phyloP scores from a whole-genome alignment of 441 rosid genomes.

The Gossypium gossypioides region DNA sequence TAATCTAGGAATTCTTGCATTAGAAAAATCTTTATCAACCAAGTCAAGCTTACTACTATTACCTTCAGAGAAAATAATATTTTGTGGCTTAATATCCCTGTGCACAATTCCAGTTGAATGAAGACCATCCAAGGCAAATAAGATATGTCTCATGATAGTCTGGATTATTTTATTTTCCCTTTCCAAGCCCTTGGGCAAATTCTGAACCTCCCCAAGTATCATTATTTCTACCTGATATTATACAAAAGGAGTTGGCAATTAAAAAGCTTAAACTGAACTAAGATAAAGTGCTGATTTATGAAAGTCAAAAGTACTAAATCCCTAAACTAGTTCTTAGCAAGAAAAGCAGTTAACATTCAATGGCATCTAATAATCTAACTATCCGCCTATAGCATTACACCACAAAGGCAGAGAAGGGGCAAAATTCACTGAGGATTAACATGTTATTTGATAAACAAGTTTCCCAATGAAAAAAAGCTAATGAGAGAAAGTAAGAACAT shows the following conservation, averaged over 20 bases:
- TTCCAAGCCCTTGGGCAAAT: slow-evolving; percentile 68
- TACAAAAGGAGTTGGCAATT: neutral
- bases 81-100: slow-evolving; percentile 86
- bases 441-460: neutral
- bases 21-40: neutral
- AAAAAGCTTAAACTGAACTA: neutral
- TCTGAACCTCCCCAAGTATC: slow-evolving; percentile 68
- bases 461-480: neutral
- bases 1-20: slow-evolving; percentile 1
- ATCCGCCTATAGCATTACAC: neutral
- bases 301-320: neutral
- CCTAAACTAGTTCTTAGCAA: neutral
- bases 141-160: slow-evolving; percentile 71
- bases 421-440: neutral
- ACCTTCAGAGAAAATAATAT: slow-evolving; percentile 90
- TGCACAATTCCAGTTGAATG: slow-evolving; percentile 94
- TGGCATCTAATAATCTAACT: neutral
- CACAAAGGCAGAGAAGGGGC: neutral
- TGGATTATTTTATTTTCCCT: slow-evolving; percentile 79
- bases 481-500: slow-evolving; percentile 45
- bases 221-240: slow-evolving; percentile 64
- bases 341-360: neutral
- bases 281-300: neutral
- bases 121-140: slow-evolving; percentile 90
- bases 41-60: slow-evolving; percentile 18